Evolutionary conservation across 164 flowering plant genomes (phyloP), one percentile per base, ranked within the genome.

Genomic region (Protea cynaroides): DNA sequence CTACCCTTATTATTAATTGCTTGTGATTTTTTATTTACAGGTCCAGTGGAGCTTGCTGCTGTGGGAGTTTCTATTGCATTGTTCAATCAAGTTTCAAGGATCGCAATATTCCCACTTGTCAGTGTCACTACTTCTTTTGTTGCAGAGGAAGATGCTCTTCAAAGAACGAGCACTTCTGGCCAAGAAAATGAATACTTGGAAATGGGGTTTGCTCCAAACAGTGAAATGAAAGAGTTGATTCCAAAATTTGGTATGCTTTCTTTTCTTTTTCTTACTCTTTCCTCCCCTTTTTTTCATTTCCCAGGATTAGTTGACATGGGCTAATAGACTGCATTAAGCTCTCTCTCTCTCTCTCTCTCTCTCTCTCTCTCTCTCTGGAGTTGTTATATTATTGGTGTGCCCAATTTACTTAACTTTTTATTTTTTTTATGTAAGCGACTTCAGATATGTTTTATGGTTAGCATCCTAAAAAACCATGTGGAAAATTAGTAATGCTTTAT

Each of bases 31-130:
- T 29, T 29, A 2, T 29, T 34, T 69, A 53, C 66, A 88, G 96
- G 96, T 71, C 78, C 94, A 3, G 82, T 87, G 59, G 89, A 84
- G 63, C 83, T 82, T 58, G 86, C 89, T 62, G 83, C 83, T 44
- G 89, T 84, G 3, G 89, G 89, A 61, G 82, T 81, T 61, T 57
- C 89, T 22, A 83, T 84, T 69, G 86, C 89, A 17, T 21, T 82
- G 13, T 78, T 84, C 69, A 84, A 83, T 65, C 89, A 84, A 71
- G 83, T 66, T 9, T 84, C 86, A 25, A 75, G 76, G 59, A 71
- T 84, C 50, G 77, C 89, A 56, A 83, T 84, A 51, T 84, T 84
- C 57, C 89, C 89, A 17, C 76, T 84, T 38, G 86, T 83, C 9
- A 81, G 86, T 69, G 62, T 84, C 44, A 84, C 89, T 24, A 83